phyloP scores from a whole-genome alignment of 106 monocot genomes.

The Dendrobium chrysotoxum region DNA sequence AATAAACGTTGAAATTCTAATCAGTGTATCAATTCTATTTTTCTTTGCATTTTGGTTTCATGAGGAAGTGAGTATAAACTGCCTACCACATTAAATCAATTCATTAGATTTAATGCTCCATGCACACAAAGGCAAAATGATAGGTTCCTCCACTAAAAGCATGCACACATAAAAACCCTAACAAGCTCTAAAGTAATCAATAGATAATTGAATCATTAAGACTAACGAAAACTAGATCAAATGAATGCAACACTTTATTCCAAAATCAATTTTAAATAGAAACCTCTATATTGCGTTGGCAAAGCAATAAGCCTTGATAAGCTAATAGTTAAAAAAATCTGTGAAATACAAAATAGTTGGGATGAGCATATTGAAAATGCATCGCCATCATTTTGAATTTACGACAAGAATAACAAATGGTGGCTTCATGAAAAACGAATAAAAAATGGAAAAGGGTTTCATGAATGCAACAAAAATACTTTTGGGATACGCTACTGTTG shows the following conservation, averaged over 20 bases:
- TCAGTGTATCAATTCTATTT: neutral
- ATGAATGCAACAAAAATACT: neutral
- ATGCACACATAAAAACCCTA: neutral
- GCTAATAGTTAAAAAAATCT: neutral
- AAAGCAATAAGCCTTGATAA: neutral
- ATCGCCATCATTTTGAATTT: neutral
- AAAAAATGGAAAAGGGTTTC: neutral
- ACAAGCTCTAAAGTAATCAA: neutral
- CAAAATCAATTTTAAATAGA: neutral
- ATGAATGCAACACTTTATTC: neutral
- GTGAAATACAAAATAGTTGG: neutral
- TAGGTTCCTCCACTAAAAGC: neutral
- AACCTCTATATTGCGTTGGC: neutral
- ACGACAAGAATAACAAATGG: neutral
- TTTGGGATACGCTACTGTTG: neutral
- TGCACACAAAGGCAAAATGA: neutral
- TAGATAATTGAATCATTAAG: neutral
- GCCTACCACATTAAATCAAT: neutral
- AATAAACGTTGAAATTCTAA: neutral
- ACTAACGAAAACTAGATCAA: neutral
- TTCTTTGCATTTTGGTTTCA: neutral
- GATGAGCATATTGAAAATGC: neutral
- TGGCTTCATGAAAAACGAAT: too few relatives aligned
- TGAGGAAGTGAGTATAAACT: neutral
- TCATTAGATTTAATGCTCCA: neutral